phyloP scores from a whole-genome alignment of 345 rosid genomes.

The Rhizophora apiculata region DNA sequence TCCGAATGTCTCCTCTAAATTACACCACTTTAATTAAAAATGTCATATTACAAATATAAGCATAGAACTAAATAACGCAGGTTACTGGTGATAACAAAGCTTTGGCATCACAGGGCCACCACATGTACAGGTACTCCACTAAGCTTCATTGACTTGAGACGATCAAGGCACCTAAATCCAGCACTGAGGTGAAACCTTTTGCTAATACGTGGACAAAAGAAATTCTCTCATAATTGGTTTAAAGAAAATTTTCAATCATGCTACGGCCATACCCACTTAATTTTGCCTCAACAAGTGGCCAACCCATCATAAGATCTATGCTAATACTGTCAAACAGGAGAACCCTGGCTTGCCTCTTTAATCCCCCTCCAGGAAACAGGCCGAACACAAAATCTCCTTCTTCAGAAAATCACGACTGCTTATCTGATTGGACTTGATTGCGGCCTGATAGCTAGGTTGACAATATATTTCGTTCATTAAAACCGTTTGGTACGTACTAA shows the following conservation, averaged over 20 bases:
- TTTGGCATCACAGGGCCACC: constrained; percentile 26
- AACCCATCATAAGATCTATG: constrained; percentile 9
- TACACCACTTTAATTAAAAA: not conserved
- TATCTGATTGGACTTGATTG: too few relatives aligned
- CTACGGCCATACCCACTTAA: constrained; percentile 28
- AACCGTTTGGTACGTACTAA: too few relatives aligned
- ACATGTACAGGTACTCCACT: not conserved
- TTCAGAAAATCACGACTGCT: too few relatives aligned
- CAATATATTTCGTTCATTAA: too few relatives aligned
- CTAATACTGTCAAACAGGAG: constrained; percentile 1
- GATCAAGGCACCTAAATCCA: constrained; percentile 10
- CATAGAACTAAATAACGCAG: not conserved
- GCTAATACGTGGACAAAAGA: constrained; percentile 2
- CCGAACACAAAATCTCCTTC: too few relatives aligned
- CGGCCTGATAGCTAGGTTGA: too few relatives aligned
- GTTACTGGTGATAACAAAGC: not conserved
- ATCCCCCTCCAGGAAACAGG: not conserved
- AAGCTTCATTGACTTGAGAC: constrained; percentile 20
- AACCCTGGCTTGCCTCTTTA: constrained; percentile 8
- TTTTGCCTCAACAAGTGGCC: constrained; percentile 38
- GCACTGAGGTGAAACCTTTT: constrained; percentile 17
- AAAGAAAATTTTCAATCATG: not conserved
- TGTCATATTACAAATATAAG: not conserved
- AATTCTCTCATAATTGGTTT: constrained; percentile 10
- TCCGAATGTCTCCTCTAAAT: constrained; percentile 7